Evolutionary conservation across 192 early-diverging fungal species (phyloP), one percentile per base, ranked within the genome.

Genomic region (Thoreauomyces humboldtii): DNA sequence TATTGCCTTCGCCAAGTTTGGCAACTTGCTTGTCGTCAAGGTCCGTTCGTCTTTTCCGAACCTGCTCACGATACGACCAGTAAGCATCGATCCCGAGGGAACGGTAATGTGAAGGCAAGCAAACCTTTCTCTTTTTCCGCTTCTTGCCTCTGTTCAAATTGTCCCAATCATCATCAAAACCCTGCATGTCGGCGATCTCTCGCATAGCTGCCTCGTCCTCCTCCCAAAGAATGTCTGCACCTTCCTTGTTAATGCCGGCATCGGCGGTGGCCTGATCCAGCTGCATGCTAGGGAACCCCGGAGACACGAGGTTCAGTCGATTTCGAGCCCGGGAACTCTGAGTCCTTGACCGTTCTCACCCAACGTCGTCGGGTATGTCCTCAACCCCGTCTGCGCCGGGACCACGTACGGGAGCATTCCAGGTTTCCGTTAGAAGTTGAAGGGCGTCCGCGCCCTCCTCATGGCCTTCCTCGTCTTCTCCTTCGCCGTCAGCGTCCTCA

Each of bases 1-100:
- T 38, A 69, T 96, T 94, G 24, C 91, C 94, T 27, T 80, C 47
- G n/a, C 93, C 93, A 29, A 95, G 71, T 24, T 86, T 59, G 0
- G 66, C 42, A 25, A 86, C 81, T 29, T 90, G 74, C 21, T 87
- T 85, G 12, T 64, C 65, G 12, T 34, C 55, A 28, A 69, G 51
- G 19, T 69, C 67, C 7, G 41, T 43, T 43, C n/a, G 1, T 29
- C 31, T 31, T 22, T 37, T 32, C 12, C 41, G 35, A 6, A 37
- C 36, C 41, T 43, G 9, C 28, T 58, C 27, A 5, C 4, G 21
- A 19, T n/a, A 14, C 17, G 4, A 35, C 37, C 41, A 14, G 11
- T 42, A n/a, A 12, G 36, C 14, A n/a, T 22, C 33, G n/a, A 28
- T 35, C 9, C 33, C 9, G 24, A 59, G 1, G 28, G 15, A n/a